phyloP scores from a whole-genome alignment of 2,329 filamentous ascomycete species.

The Aspergillus persii region DNA sequence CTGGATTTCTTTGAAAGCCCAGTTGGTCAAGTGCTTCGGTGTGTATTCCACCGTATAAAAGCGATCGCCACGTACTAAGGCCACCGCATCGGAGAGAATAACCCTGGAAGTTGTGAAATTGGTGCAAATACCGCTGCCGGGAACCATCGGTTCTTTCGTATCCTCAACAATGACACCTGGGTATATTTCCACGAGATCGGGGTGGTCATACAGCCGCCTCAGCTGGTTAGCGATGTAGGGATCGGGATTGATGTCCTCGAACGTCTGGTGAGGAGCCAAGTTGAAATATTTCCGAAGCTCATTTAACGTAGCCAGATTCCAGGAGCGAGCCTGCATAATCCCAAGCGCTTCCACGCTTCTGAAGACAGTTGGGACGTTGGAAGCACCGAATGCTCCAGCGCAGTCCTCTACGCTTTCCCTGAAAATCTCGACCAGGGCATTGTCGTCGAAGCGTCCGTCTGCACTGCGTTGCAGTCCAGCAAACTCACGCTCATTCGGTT shows the following conservation, averaged over 20 bases:
- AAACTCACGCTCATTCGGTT: conserved; percentile 51
- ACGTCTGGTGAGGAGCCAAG: conserved; percentile 49
- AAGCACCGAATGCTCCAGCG: conserved; percentile 59
- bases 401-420: conserved; percentile 60
- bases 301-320: conserved; percentile 62
- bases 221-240: conserved; percentile 46
- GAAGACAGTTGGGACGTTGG: conserved; percentile 58
- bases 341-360: conserved; percentile 62
- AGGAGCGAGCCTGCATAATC: conserved; percentile 61
- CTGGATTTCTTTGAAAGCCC: conserved; percentile 46
- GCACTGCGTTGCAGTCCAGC: conserved; percentile 47
- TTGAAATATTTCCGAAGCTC: conserved; percentile 54
- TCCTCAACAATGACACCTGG: conserved; percentile 58
- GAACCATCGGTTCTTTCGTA: conserved; percentile 51
- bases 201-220: conserved; percentile 50
- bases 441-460: conserved; percentile 56
- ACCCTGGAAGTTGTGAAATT: conserved; percentile 47
- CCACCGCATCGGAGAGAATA: conserved; percentile 48
- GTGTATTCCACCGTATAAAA: conserved; percentile 49
- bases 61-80: conserved; percentile 47
- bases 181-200: conserved; percentile 57
- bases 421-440: conserved; percentile 57
- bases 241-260: conserved; percentile 54
- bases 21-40: conserved; percentile 45
- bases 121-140: conserved; percentile 50